phyloP scores from a whole-genome alignment of 225 moss, liverwort and hornwort genomes.

The Polytrichum formosum region DNA sequence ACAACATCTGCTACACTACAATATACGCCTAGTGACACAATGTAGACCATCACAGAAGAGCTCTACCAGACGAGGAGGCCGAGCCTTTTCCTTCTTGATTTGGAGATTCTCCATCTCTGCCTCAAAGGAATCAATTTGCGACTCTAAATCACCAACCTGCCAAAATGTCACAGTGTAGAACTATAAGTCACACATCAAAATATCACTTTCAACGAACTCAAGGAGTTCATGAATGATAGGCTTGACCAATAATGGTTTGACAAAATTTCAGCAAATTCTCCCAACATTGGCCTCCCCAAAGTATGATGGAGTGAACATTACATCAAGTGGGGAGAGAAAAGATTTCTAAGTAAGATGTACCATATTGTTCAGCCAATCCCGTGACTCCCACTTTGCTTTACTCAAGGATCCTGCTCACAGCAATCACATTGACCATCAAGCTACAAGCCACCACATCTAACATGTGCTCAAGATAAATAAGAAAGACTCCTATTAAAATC shows the following conservation, averaged over 20 bases:
- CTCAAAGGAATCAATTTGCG: conserved; percentile 93
- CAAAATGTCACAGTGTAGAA: conserved; percentile 15
- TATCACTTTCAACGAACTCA: neutral
- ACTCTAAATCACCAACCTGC: conserved; percentile 88
- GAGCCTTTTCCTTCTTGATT: conserved; percentile 92
- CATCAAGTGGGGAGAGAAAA: neutral
- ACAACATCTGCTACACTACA: no score
- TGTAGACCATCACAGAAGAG: no score
- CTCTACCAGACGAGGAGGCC: conserved; percentile 87
- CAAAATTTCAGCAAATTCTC: no score
- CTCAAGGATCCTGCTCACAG: conserved; percentile 87
- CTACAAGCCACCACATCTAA: conserved; percentile 10
- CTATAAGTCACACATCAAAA: conserved; percentile 9
- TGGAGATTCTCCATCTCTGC: conserved; percentile 95
- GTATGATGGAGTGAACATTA: no score
- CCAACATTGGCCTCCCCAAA: no score
- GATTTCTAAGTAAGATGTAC: conserved; percentile 19
- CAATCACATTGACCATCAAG: conserved; percentile 32
- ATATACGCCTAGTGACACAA: no score
- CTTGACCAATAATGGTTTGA: neutral
- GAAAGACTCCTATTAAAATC: neutral
- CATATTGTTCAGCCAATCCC: conserved; percentile 97
- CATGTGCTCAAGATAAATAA: neutral
- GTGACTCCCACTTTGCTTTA: conserved; percentile 97
- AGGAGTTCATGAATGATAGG: neutral